Percentiles rank a stretch among this genome's conserved stretches.
phyloP scores from a whole-genome alignment of 371 early-diverging fungal species.

The Dichotomocladium elegans region DNA sequence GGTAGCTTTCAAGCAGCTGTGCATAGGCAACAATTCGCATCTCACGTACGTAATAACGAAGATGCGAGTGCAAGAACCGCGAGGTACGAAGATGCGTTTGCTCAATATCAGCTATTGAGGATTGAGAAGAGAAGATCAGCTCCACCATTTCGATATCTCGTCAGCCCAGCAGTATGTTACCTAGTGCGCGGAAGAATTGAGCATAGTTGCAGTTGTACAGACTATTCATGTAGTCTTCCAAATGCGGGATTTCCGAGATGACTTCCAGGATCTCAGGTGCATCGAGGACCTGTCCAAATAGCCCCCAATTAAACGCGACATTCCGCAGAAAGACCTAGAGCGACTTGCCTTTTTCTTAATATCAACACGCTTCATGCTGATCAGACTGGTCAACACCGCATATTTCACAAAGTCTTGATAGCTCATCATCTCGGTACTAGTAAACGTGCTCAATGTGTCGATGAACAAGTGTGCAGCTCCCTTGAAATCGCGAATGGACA shows the following conservation, averaged over 20 bases:
- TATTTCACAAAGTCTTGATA: conserved; percentile 97
- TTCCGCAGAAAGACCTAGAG: neutral
- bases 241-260: conserved; percentile 82
- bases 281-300: conserved; percentile 68
- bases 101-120: conserved; percentile 46
- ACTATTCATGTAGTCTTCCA: conserved; percentile 81
- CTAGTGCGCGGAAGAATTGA: conserved; percentile 83
- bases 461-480: conserved; percentile 87
- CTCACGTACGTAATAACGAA: conserved; percentile 91
- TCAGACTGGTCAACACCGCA: conserved; percentile 84
- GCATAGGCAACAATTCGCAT: conserved; percentile 98
- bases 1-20: conserved; percentile 97
- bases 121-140: conserved; percentile 5
- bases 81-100: conserved; percentile 44
- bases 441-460: conserved; percentile 97
- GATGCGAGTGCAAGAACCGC: conserved; percentile 78
- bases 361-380: conserved; percentile 89
- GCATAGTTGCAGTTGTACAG: conserved; percentile 94
- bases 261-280: conserved; percentile 97
- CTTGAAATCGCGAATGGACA: conserved; percentile 95
- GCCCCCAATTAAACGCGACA: neutral
- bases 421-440: conserved; percentile 95
- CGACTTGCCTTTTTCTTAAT: conserved; percentile 90
- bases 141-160: neutral
- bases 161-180: too few species aligned